phyloP scores from a whole-genome alignment of 1,139 yeast genomes.

The Pneumocystis wakefieldiae region DNA sequence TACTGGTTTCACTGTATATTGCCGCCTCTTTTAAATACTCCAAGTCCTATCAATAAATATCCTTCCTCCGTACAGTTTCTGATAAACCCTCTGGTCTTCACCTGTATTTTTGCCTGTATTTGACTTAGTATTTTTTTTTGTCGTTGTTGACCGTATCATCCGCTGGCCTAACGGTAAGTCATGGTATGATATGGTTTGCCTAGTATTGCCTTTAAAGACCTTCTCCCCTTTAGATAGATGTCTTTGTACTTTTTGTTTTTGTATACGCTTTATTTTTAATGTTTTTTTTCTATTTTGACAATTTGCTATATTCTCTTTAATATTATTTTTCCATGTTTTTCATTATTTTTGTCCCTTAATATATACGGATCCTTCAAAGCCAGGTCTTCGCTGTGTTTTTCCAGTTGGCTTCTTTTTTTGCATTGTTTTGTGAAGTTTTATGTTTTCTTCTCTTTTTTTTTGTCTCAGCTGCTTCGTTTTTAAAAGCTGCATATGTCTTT shows the following conservation, averaged over 20 bases:
- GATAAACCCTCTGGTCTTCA: not conserved
- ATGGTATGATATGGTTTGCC: too few species aligned
- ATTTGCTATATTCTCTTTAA: not conserved
- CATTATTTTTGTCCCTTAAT: not conserved
- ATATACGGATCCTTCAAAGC: constrained; percentile 14
- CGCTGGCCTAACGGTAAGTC: not conserved
- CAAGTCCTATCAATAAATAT: not conserved
- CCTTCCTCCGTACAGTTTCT: too few species aligned
- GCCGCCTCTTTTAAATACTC: not conserved
- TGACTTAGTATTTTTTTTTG: not conserved
- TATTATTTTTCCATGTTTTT: not conserved
- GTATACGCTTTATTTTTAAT: too few species aligned
- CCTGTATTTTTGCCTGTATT: not conserved
- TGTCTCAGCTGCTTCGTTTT: constrained; percentile 60
- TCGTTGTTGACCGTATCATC: not conserved
- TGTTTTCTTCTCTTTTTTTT: constrained; percentile 80
- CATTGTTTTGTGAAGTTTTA: constrained; percentile 64
- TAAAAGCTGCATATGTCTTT: constrained; percentile 56
- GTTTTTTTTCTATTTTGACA: not conserved
- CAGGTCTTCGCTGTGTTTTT: constrained; percentile 16
- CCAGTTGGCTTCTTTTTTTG: constrained; percentile 34
- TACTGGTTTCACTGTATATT: too few species aligned
- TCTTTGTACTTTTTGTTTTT: too few species aligned
- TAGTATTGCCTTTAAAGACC: too few species aligned
- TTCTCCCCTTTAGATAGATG: too few species aligned